Base-by-base conservation (phyloP, 2,329 filamentous ascomycete species). In the Alternaria sp. region DNA sequence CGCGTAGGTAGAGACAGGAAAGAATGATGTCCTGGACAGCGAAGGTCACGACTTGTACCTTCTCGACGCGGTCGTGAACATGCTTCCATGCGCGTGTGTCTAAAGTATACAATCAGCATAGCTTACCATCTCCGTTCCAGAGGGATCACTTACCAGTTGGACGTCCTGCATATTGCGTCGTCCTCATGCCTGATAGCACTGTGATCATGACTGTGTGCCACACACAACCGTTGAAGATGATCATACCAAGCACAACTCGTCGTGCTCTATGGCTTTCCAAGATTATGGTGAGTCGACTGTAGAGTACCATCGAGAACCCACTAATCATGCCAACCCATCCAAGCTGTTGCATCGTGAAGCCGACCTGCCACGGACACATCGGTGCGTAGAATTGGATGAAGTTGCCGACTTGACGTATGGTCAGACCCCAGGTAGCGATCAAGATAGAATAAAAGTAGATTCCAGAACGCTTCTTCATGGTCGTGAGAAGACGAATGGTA, bases 261-360 rank as follows among this genome's bases (percentile, higher is more conserved):
- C 88, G 76, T 3, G 81, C 73, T 8, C n/a, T 28, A 8, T 79
- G 74, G 49, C 85, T 83, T 5, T 80, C 80, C 9, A 87, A 69
- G 11, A 89, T 80, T 1, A 89, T 77, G 66, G 88, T 85, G 0
- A 89, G 79, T 6, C 87, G 81, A 2, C 85, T 88, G 74, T 86
- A 89, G 1, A 89, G 76, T 1, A 89, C 86, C 14, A 88, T 62
- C 1, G 83, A 82, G 67, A 87, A 85, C 0, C 86, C 87, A 0
- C 85, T 86, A 0, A 89, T 84, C 84, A 88, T 87, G 3, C 75
- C 68, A 69, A 83, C 83, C 83, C 86, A 84, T 11, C 85, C 86
- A 58, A 87, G 59, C 14, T 79, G 48, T 9, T 73, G 72, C 65
- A 83, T 82, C 2, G 52, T 40, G 7, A 34, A 48, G 2, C 30